These are phyloP conservation scores for Xylaria palmicola DNA, from an alignment of 495 filamentous ascomycete genomes.

Conservation along the genomic window DNA sequence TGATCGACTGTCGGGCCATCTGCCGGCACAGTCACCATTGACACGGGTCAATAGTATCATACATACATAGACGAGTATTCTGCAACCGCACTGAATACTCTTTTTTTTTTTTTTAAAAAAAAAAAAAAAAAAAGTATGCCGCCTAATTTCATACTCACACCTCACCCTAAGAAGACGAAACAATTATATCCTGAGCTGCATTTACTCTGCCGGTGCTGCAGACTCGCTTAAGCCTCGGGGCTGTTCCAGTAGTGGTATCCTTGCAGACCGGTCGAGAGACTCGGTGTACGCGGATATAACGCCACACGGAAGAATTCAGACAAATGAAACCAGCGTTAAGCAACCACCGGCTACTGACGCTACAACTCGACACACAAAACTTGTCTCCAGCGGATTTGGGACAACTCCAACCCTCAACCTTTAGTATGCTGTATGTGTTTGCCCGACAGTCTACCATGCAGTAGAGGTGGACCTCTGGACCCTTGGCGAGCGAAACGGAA, in stretches of 20 bases:
- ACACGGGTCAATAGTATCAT: neutral
- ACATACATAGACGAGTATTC: neutral
- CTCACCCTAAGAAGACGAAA: neutral
- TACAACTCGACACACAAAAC: neutral
- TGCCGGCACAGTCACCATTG: neutral
- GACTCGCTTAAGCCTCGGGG: conserved; percentile 10
- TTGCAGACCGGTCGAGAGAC: conserved; percentile 10
- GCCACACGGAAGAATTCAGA: conserved; percentile 9
- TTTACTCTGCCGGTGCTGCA: conserved; percentile 8
- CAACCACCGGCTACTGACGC: neutral
- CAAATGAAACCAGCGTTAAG: conserved; percentile 10
- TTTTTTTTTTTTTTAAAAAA: too few species aligned
- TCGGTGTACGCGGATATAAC: neutral
- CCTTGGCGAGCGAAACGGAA: neutral
- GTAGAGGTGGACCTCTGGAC: neutral
- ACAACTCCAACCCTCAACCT: neutral
- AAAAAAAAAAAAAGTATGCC: neutral
- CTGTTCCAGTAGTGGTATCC: neutral
- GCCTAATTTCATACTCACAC: neutral
- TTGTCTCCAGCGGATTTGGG: neutral
- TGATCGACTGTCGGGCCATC: conserved; percentile 3
- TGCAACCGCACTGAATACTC: neutral
- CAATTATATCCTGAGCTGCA: neutral
- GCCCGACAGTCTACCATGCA: neutral
- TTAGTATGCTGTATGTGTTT: neutral